Base-by-base conservation (phyloP, 495 filamentous ascomycete species). In the Aspergillus affinis region DNA sequence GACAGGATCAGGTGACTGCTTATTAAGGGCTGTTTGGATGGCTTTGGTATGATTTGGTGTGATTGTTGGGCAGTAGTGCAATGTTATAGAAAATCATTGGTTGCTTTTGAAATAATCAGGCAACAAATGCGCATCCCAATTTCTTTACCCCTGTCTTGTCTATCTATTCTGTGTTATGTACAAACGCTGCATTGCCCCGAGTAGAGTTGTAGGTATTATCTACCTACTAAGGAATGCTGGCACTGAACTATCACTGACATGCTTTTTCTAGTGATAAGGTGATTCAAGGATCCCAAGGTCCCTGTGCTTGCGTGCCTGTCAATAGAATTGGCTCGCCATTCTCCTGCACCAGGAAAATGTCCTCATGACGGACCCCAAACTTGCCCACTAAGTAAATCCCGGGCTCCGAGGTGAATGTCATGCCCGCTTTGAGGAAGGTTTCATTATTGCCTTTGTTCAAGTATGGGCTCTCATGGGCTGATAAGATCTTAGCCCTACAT, bases 371-470 rank as follows among this genome's bases (percentile, higher is more conserved):
- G 6, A 83, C 81, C 12, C 82, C 81, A 65, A 84, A 84, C 59
- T 79, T 75, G 13, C 76, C 74, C 15, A 76, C 70, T 6, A 84
- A 63, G 61, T 86, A 84, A 21, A 83, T 74, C 0, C 82, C 82
- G 4, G 83, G 82, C 69, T 85, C 83, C 19, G 76, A 77, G 0
- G 83, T 84, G 60, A 84, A 83, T 0, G 72, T 68, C 82, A 85
- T 86, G 0, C 82, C 82, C 1, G 73, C 69, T 47, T 71, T 73
- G 19, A 84, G 67, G 15, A 61, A 56, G 1, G 65, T 68, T 20
- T 61, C 57, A n/a, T 59, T 48, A 59, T 84, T 84, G 50, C 81
- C 81, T 55, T 84, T 76, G 60, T 84, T 81, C 48, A 86, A 66
- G 61, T 84, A 84, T 0, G 82, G 82, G 45, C 76, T 79, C 64